phyloP scores from a whole-genome alignment of 176 grass and related monocot genomes.

The Pontederia paniculata region DNA sequence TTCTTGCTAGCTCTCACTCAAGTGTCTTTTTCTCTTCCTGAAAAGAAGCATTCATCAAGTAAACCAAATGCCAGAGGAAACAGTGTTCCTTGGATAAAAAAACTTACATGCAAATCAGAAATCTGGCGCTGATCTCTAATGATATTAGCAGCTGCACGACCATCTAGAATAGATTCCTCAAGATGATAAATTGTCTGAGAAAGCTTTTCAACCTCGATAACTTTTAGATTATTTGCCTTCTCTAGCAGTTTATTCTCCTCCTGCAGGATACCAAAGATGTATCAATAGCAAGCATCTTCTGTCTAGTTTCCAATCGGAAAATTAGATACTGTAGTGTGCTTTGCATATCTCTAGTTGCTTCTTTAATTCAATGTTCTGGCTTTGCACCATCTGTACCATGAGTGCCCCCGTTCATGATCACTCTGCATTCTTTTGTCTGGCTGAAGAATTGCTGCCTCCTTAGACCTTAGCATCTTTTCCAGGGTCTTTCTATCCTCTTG shows the following conservation, averaged over 20 bases:
- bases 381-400: conserved; percentile 77
- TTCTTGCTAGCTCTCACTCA: conserved; percentile 69
- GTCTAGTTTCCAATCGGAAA: neutral
- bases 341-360: conserved; percentile 85
- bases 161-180: conserved; percentile 61
- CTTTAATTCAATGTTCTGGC: conserved; percentile 73
- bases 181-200: conserved; percentile 59
- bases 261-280: conserved; percentile 15
- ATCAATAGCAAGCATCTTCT: neutral
- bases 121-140: conserved; percentile 49
- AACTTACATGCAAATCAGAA: conserved; percentile 48
- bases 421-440: conserved; percentile 57
- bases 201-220: conserved; percentile 75
- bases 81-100: neutral
- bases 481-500: conserved; percentile 80
- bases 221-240: conserved; percentile 62
- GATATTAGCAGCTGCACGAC: conserved; percentile 41
- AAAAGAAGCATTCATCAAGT: neutral
- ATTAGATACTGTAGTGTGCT: conserved; percentile 13
- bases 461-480: conserved; percentile 61
- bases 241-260: conserved; percentile 83
- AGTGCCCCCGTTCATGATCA: conserved; percentile 73
- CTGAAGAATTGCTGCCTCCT: conserved; percentile 77
- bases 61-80: conserved; percentile 5
- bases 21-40: conserved; percentile 90